Evolutionary conservation across 148 eudicot species (phyloP), one percentile per base, ranked within the genome.

Genomic region (Cornus kousa): DNA sequence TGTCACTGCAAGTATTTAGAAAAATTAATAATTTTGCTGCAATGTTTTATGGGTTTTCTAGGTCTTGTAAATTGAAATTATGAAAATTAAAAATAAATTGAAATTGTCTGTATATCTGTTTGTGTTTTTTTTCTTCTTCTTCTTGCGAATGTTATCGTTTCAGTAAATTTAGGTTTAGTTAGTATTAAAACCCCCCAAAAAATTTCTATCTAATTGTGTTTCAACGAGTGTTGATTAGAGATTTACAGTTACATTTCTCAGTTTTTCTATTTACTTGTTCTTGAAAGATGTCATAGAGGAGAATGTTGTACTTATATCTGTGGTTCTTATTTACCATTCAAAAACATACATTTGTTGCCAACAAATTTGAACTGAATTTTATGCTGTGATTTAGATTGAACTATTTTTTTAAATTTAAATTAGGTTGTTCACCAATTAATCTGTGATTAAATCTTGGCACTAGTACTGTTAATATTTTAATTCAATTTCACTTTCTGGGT

Each of bases 401-500:
- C 13, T 65, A n/a, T 4, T 39, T 39, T 39, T 39, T 39, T 0
- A 4, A 4, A 4, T 39, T 39, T 39, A 28, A 28, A 28, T 28
- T 28, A 28, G 28, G 28, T 28, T 28, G 28, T 28, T 28, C 28
- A 28, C 28, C 28, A 28, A 28, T 28, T 28, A 28, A 28, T 28
- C 0, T 28, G 43, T 39, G 43, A 7, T 39, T 39, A 39, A 7
- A 39, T 39, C 28, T 39, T 39, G 43, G 7, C 43, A 4, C 50
- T 70, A 10, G 8, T 2, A 12, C 2, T 17, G 20, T 50, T 53
- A 20, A 19, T 9, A 48, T 55, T 73, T 35, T 40, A 20, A 28
- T 22, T 62, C 43, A 19, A 23, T 22, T 28, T 64, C 31, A 68
- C 33, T 70, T 75, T 69, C 83, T 48, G 75, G 79, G 20, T 32